Base-by-base conservation (phyloP, 1,139 yeast genomes). In the Komagataea norvegica region DNA sequence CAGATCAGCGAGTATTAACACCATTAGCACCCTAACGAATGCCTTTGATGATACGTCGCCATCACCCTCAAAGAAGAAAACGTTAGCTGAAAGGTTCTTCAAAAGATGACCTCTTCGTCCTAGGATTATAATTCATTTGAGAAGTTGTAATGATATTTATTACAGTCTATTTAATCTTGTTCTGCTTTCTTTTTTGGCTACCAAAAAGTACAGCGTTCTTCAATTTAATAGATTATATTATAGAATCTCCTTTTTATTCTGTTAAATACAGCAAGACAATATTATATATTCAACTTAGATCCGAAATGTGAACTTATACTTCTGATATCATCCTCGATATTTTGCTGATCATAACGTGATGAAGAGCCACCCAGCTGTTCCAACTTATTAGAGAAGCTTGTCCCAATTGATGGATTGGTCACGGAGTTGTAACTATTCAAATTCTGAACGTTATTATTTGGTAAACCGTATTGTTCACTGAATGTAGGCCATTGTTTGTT, bases 271-370 rank as follows among this genome's bases (percentile, higher is more conserved):
- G n/a, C n/a, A n/a, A n/a, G n/a, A n/a, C n/a, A n/a, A n/a, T n/a
- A n/a, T n/a, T n/a, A n/a, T n/a, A 29, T 23, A 30, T 46, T 44
- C 28, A 48, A 32, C 8, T 36, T 38, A 23, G 40, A 32, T 14
- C 75, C 72, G 59, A 74, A 72, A 8, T 70, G 62, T 29, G 71
- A 62, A 25, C 70, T 68, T 16, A 74, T 62, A 51, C 68, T 65
- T 44, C 62, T 64, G 27, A 73, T 63, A 46, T 73, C 79, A 46
- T 72, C 77, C 37, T 71, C 74, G 36, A 62, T 59, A 34, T 56
- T 51, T 19, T 52, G 56, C 18, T 46, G 51, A 28, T 52, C 55
- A 37, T 58, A 60, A 18, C 57, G 49, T 16, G 53, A 54, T 7
- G 49, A 48, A 3, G 47, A 45, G 25, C 48, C 51, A 15, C 62